These are phyloP conservation scores for Solanum paucissectum DNA, from an alignment of 257 asterid genomes.

Conservation along the genomic window DNA sequence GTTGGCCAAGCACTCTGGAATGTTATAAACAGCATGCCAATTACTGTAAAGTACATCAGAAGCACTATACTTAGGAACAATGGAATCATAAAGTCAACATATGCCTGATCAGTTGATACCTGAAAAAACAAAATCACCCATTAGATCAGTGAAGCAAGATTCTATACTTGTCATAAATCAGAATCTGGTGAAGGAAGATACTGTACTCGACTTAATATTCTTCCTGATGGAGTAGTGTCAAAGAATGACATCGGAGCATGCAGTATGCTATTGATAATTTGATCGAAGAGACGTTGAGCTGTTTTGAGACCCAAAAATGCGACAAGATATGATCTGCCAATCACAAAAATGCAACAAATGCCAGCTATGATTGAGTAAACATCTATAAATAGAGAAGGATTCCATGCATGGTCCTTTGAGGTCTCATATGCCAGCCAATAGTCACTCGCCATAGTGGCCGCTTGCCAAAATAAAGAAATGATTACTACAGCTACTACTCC, in stretches of 20 bases:
- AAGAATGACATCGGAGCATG: constrained; percentile 88
- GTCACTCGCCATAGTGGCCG: constrained; percentile 33
- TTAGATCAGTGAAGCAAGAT: background rate
- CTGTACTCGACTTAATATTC: constrained; percentile 65
- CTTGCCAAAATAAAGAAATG: constrained; percentile 34
- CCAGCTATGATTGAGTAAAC: constrained; percentile 30
- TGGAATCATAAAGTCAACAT: constrained; percentile 45
- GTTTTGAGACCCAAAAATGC: constrained; percentile 42
- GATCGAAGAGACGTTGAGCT: constrained; percentile 37
- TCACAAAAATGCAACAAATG: constrained; percentile 18
- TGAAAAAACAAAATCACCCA: constrained; percentile 10
- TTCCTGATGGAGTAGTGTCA: constrained; percentile 86
- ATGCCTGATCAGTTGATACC: constrained; percentile 60
- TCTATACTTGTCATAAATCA: background rate
- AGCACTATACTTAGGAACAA: constrained; percentile 23
- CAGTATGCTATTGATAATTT: constrained; percentile 36
- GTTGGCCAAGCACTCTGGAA: constrained; percentile 70
- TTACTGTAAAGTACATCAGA: constrained; percentile 25
- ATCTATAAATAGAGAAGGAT: constrained; percentile 31
- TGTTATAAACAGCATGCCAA: constrained; percentile 32
- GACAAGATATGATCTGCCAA: constrained; percentile 20
- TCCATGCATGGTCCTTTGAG: constrained; percentile 18
- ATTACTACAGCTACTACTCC: constrained; percentile 35
- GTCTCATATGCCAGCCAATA: constrained; percentile 80
- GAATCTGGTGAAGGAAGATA: constrained; percentile 2